These are phyloP conservation scores for Syncephalastrum sp. DNA, from an alignment of 371 early-diverging fungal species.

Conservation along the genomic window DNA sequence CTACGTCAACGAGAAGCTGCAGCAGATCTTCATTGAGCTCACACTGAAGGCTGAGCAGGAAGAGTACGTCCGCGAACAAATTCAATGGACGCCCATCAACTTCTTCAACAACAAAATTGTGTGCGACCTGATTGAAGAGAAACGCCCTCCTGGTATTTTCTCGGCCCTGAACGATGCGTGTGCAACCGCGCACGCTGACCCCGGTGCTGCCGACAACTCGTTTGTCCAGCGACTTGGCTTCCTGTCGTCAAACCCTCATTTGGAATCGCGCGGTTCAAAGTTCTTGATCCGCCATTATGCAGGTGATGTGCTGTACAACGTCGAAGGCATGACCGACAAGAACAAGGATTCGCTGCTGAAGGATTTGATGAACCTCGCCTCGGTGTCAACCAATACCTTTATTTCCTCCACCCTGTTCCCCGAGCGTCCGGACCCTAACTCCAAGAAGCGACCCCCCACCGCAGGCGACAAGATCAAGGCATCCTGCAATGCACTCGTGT, in stretches of 20 bases:
- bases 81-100: slow-evolving; percentile 99
- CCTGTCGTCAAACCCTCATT: slow-evolving; percentile 74
- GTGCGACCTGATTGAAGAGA: slow-evolving; percentile 96
- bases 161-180: slow-evolving; percentile 95
- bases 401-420: slow-evolving; percentile 77
- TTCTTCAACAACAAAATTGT: slow-evolving; percentile 99
- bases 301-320: slow-evolving; percentile 90
- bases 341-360: slow-evolving; percentile 97
- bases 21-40: slow-evolving; percentile 99
- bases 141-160: slow-evolving; percentile 91
- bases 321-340: slow-evolving; percentile 97
- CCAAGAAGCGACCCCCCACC: slow-evolving; percentile 87
- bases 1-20: slow-evolving; percentile 99
- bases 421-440: slow-evolving; percentile 82
- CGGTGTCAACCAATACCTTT: slow-evolving; percentile 67
- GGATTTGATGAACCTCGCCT: slow-evolving; percentile 83
- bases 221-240: slow-evolving; percentile 76
- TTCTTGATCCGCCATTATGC: slow-evolving; percentile 97
- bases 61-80: slow-evolving; percentile 95
- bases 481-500: slow-evolving; percentile 76
- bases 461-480: slow-evolving; percentile 84
- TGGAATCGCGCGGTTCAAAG: slow-evolving; percentile 72
- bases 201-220: slow-evolving; percentile 87
- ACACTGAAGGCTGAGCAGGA: slow-evolving; percentile 98
- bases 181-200: slow-evolving; percentile 88